A percentile compares a stretch with the other conserved stretches of the same genome.
Evolutionary conservation across 352 stramenopile species (phyloP).

Genomic region (Thalassiosira livingstoniorum): DNA sequence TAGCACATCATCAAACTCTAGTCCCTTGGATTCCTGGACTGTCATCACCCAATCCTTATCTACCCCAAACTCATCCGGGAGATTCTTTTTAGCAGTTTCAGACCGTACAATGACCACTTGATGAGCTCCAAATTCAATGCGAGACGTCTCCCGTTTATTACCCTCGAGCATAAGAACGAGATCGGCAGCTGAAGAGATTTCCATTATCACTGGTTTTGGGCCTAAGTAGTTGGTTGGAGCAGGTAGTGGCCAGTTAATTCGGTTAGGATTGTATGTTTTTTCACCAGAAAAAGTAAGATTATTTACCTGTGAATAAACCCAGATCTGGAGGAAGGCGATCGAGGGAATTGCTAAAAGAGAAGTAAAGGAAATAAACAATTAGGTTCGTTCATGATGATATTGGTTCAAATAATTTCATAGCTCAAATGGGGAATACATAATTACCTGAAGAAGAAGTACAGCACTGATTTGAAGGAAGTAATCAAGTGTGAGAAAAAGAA

Average conservation of each 20-base stretch:
- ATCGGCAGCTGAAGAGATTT: conserved; percentile 45
- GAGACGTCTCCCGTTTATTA: conserved; percentile 51
- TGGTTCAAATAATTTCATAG: too few relatives aligned
- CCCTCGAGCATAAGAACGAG: conserved; percentile 63
- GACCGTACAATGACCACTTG: conserved; percentile 72
- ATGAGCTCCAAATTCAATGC: conserved; percentile 72
- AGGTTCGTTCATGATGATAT: too few relatives aligned
- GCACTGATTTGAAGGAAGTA: too few relatives aligned
- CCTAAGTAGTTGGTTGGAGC: too few relatives aligned
- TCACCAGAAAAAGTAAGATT: not conserved
- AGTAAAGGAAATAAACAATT: conserved; percentile 62
- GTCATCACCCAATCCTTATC: conserved; percentile 67
- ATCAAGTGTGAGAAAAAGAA: too few relatives aligned
- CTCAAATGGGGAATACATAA: too few relatives aligned
- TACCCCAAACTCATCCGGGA: conserved; percentile 68
- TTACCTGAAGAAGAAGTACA: too few relatives aligned
- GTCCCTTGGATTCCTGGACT: conserved; percentile 68
- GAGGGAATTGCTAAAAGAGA: conserved; percentile 58
- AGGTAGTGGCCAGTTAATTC: too few relatives aligned
- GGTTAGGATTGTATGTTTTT: too few relatives aligned
- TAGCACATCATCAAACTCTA: conserved; percentile 74
- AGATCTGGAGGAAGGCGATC: conserved; percentile 63
- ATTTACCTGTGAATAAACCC: conserved; percentile 38
- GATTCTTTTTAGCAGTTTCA: conserved; percentile 56
- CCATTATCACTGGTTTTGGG: conserved; percentile 60